Percentiles rank a stretch among this genome's conserved stretches.
phyloP scores from a whole-genome alignment of 1,284 basidiomycete genomes.

The Fomes fomentarius region DNA sequence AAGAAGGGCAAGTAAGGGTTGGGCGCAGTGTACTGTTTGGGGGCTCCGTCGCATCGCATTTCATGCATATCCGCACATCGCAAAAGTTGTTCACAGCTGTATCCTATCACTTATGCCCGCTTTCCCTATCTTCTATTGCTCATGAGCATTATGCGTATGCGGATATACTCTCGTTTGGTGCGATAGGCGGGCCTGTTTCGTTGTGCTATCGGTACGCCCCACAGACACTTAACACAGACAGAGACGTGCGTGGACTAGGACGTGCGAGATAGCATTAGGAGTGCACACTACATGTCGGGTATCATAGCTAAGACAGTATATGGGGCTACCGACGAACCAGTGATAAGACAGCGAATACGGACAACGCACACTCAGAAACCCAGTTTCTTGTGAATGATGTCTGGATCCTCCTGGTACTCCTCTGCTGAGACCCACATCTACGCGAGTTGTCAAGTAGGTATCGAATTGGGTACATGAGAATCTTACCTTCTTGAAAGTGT shows the following conservation, averaged over 20 bases:
- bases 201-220: too few species aligned
- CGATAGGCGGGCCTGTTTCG: background rate
- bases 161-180: slow-evolving; percentile 19
- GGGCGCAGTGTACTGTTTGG: slow-evolving; percentile 29
- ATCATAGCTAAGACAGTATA: slow-evolving; percentile 35
- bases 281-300: slow-evolving; percentile 34
- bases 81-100: slow-evolving; percentile 41
- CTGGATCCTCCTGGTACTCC: slow-evolving; percentile 99
- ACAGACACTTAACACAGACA: too few species aligned
- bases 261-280: slow-evolving; percentile 25
- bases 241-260: background rate
- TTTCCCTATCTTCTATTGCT: slow-evolving; percentile 34
- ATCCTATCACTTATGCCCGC: slow-evolving; percentile 45
- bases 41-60: slow-evolving; percentile 34
- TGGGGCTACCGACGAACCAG: slow-evolving; percentile 28
- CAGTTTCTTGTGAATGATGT: slow-evolving; percentile 93
- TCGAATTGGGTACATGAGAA: background rate
- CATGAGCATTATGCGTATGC: slow-evolving; percentile 52
- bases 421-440: slow-evolving; percentile 99
- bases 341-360: slow-evolving; percentile 15
- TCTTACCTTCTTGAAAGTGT: slow-evolving; percentile 94
- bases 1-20: slow-evolving; percentile 83
- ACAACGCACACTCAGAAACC: slow-evolving; percentile 56
- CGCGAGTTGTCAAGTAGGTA: background rate
- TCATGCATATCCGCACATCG: slow-evolving; percentile 40